These are phyloP conservation scores for Colletotrichum echinochloae DNA, from an alignment of 2,329 filamentous ascomycete species.

Conservation along the genomic window DNA sequence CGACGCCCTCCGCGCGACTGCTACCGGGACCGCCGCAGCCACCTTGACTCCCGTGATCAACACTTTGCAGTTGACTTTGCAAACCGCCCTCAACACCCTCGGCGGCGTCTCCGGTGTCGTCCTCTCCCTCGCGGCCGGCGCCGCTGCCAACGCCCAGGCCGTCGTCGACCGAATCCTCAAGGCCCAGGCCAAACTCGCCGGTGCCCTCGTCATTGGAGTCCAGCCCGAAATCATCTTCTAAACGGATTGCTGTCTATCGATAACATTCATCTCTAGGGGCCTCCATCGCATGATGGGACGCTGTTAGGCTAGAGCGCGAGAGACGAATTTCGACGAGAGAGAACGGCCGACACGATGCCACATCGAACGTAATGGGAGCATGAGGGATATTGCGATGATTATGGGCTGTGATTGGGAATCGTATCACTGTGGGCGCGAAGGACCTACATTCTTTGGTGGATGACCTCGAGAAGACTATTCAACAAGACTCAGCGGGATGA, in stretches of 20 bases:
- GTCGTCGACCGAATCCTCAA: conserved; percentile 1
- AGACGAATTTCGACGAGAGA: neutral
- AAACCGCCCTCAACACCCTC: neutral
- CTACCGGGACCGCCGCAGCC: neutral
- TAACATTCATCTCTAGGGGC: neutral
- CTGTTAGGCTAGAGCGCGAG: neutral
- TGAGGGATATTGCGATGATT: neutral
- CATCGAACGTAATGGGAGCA: neutral
- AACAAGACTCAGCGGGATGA: neutral
- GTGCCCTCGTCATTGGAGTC: conserved; percentile 5
- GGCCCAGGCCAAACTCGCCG: conserved; percentile 2
- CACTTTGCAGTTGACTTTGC: neutral
- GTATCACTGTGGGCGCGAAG: too few relatives aligned
- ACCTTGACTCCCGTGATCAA: neutral
- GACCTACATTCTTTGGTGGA: conserved; percentile 22
- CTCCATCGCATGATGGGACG: too few relatives aligned
- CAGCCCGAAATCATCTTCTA: conserved; percentile 11
- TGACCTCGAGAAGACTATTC: conserved; percentile 7
- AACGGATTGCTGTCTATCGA: neutral
- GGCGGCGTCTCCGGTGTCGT: neutral
- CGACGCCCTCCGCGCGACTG: neutral
- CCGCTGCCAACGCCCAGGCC: neutral
- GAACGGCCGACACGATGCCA: too few relatives aligned
- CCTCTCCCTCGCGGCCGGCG: neutral
- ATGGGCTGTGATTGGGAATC: neutral